Evolutionary conservation across 108 stramenopile genomes (phyloP).

Genomic region (Fistulifera pelliculosa): DNA sequence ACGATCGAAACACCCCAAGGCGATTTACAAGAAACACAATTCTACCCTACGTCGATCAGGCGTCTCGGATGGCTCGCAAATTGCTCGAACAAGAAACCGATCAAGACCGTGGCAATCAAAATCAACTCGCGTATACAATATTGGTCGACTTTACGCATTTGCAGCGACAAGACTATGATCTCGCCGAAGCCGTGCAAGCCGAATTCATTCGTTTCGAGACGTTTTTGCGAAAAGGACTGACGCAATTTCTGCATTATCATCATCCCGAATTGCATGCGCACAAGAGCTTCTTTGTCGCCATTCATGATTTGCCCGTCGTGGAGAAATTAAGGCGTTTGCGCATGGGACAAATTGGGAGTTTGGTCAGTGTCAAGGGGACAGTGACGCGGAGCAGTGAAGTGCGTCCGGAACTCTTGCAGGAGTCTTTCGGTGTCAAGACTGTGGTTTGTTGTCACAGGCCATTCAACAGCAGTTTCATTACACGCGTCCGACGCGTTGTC

Average conservation of each 20-base stretch:
- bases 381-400: conserved; percentile 96
- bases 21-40: conserved; percentile 14
- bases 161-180: conserved; percentile 45
- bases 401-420: conserved; percentile 95
- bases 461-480: conserved; percentile 95
- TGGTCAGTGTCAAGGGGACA: conserved; percentile 76
- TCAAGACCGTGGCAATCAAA: conserved; percentile 13
- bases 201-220: conserved; percentile 87
- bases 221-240: conserved; percentile 51
- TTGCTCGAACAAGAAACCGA: conserved; percentile 25
- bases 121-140: conserved; percentile 49
- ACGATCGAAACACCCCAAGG: conserved; percentile 16
- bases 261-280: conserved; percentile 45
- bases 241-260: conserved; percentile 41
- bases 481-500: conserved; percentile 93
- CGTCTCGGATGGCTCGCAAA: conserved; percentile 39
- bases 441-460: conserved; percentile 61
- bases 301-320: conserved; percentile 59
- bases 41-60: conserved; percentile 75
- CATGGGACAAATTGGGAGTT: conserved; percentile 68
- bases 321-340: conserved; percentile 64
- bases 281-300: conserved; percentile 65
- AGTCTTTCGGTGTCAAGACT: conserved; percentile 90
- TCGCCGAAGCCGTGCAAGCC: conserved; percentile 74
- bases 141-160: conserved; percentile 70